Evolutionary conservation across 768 basidiomycete species (phyloP).

Genomic region (Termitomyces sp.): DNA sequence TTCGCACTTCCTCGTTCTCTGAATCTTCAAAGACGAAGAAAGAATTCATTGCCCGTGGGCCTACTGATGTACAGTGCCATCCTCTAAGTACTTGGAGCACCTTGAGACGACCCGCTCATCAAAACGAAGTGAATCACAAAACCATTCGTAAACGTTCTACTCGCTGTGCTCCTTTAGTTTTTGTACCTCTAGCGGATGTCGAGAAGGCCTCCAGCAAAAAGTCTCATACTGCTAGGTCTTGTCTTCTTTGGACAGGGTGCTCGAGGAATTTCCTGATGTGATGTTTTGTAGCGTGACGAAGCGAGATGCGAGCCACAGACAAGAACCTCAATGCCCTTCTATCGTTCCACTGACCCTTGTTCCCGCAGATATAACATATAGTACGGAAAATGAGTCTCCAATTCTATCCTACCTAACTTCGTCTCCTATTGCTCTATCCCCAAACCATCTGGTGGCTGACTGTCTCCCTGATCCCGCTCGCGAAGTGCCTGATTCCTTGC

Average conservation of each 20-base stretch:
- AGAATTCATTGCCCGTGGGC: background rate
- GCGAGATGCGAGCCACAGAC: background rate
- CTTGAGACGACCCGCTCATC: background rate
- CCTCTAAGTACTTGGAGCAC: conserved; percentile 12
- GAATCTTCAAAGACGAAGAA: background rate
- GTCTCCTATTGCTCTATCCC: background rate
- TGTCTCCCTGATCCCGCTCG: background rate
- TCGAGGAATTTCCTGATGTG: background rate
- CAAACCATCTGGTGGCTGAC: background rate
- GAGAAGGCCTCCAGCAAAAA: conserved; percentile 17
- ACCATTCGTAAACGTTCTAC: background rate
- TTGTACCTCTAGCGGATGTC: conserved; percentile 23
- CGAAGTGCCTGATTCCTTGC: background rate
- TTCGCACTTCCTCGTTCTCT: conserved; percentile 18
- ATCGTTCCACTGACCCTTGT: background rate
- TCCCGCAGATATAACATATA: background rate
- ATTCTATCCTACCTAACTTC: background rate
- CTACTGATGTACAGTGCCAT: background rate
- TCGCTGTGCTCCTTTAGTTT: conserved; percentile 20
- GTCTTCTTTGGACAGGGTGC: background rate
- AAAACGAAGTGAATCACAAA: background rate
- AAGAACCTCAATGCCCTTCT: background rate
- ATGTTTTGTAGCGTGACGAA: background rate
- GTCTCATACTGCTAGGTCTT: conserved; percentile 5
- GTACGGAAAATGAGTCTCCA: background rate